Evolutionary conservation across 2,329 filamentous ascomycete genomes (phyloP), one percentile per base, ranked within the genome.

Genomic region (Xylaria multiplex): DNA sequence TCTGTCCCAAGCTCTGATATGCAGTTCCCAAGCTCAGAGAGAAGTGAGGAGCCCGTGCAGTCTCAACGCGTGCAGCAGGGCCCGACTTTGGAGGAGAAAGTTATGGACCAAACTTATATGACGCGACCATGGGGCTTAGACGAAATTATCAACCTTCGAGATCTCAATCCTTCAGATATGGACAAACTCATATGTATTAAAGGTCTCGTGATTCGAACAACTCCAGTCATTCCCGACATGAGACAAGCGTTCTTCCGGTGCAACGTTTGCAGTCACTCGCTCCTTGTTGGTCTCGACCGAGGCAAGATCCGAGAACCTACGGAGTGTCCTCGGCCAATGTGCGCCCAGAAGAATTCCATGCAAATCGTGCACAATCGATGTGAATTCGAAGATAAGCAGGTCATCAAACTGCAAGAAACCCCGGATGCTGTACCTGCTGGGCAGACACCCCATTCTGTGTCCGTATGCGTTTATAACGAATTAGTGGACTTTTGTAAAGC

Each of bases 181-280:
- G 96, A 99, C 80, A 96, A 96, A 76, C 87, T 99, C 70, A 91
- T 99, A 71, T 93, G 91, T 71, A 90, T 99, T 80, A 99, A 98
- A 80, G 96, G 96, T 52, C 85, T 99, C 16, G 96, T 99, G 67
- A 99, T 99, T 75, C 90, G 96, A 68, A 92, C 96, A 2, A 98
- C 96, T 0, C 93, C 96, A 0, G 92, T 99, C 70, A 98, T 99
- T 70, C 96, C 96, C 0, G 96, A 99, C 74, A 99, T 99, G 96
- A 97, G 96, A 81, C 93, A 97, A 77, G 96, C 96, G 0, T 97
- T 97, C 81, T 99, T 99, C 87, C 91, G 93, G 69, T 99, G 96
- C 81, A 92, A 93, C 65, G 88, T 95, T 30, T 99, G 96, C 81
- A 93, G 93, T 74, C 93, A 97, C 79, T 95, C 92, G 3, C 88